Evolutionary conservation across 169 alveolate species (phyloP).

Genomic region (Ichthyophthirius multifiliis): DNA sequence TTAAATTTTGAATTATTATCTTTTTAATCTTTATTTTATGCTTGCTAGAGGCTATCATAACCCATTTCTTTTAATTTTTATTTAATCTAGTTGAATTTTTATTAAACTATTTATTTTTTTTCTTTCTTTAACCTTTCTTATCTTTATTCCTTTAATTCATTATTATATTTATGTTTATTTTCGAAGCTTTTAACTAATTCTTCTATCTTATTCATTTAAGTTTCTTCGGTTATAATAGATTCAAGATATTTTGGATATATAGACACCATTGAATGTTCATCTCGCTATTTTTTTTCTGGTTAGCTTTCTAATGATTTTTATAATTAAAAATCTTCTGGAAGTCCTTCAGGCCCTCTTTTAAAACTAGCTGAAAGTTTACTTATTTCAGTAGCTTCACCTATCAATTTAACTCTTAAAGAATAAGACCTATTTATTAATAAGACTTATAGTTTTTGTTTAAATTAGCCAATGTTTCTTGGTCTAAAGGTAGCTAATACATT

Average conservation of each 20-base stretch:
- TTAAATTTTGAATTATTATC: slow-evolving; percentile 35
- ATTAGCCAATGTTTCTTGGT: no score
- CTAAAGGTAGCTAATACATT: no score
- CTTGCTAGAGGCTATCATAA: background rate
- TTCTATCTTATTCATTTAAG: slow-evolving; percentile 39
- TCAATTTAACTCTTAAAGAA: slow-evolving; percentile 62
- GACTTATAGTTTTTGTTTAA: slow-evolving; percentile 51
- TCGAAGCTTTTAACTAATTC: slow-evolving; percentile 36
- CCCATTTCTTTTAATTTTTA: slow-evolving; percentile 26
- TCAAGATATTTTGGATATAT: slow-evolving; percentile 17
- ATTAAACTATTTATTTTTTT: slow-evolving; percentile 15
- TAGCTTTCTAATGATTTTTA: background rate
- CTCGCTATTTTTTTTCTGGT: background rate
- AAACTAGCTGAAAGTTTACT: slow-evolving; percentile 31
- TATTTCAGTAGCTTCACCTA: slow-evolving; percentile 55
- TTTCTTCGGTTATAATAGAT: background rate
- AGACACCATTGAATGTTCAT: background rate
- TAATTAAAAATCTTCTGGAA: slow-evolving; percentile 47
- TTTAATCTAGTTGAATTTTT: slow-evolving; percentile 26
- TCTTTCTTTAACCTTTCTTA: slow-evolving; percentile 32
- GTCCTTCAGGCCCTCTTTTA: slow-evolving; percentile 59
- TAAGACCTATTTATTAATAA: slow-evolving; percentile 63
- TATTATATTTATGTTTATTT: slow-evolving; percentile 51
- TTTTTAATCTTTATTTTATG: background rate
- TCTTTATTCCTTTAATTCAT: slow-evolving; percentile 37